Evolutionary conservation across 2,329 filamentous ascomycete species (phyloP).

Genomic region (Fusarium temperatum): DNA sequence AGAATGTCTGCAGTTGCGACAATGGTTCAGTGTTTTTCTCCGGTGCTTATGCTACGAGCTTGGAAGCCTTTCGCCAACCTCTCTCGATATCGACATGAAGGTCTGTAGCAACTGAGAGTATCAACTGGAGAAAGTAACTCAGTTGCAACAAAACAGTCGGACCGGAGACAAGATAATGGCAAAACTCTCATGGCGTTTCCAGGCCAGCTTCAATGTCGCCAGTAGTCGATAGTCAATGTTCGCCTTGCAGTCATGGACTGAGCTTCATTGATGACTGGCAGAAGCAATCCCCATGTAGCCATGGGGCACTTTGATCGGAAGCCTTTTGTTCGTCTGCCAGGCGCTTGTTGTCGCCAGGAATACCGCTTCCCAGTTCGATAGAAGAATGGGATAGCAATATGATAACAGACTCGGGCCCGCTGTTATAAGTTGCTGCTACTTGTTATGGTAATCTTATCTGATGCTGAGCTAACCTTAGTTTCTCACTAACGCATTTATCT

Average conservation of each 20-base stretch:
- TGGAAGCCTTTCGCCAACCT: not conserved
- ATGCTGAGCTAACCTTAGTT: not conserved
- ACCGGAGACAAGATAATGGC: not conserved
- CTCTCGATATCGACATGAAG: not conserved
- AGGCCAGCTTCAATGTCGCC: not conserved
- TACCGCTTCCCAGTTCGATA: not conserved
- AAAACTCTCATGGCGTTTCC: not conserved
- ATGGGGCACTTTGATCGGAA: not conserved
- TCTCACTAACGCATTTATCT: conserved; percentile 9
- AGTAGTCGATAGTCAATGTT: not conserved
- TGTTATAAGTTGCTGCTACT: conserved; percentile 3
- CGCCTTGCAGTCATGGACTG: not conserved
- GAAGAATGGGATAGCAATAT: not conserved
- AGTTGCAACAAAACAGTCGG: not conserved
- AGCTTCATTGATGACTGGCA: not conserved
- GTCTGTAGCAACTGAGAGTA: not conserved
- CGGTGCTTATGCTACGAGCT: not conserved
- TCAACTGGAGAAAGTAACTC: not conserved
- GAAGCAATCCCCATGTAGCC: not conserved
- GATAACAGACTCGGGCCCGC: not conserved
- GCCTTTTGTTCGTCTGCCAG: not conserved
- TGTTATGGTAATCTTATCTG: not conserved
- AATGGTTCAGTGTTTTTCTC: not conserved
- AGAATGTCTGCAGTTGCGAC: not conserved
- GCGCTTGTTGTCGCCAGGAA: not conserved